Conservation (phyloP, 2,329 filamentous ascomycete species). For the Talaromyces funiculosus region DNA sequence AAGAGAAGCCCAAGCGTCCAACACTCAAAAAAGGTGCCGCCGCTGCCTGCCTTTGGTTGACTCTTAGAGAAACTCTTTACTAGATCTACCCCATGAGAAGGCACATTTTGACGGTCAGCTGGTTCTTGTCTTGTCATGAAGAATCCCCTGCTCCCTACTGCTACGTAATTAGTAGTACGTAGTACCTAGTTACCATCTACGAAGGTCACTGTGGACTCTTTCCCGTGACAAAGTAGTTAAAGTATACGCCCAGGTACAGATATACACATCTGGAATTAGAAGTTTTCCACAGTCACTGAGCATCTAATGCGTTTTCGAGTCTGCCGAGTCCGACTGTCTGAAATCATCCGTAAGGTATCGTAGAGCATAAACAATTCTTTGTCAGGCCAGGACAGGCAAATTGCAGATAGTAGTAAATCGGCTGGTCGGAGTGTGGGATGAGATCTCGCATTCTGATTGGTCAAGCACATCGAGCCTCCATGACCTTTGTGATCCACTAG, state of each 20-base stretch:
- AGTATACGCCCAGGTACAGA: too few relatives aligned
- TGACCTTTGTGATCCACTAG: neutral
- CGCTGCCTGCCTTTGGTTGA: neutral
- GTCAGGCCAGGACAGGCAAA: neutral
- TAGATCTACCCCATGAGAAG: neutral
- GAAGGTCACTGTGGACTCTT: neutral
- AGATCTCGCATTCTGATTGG: neutral
- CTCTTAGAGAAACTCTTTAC: neutral
- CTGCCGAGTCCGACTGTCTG: too few relatives aligned
- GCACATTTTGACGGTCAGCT: neutral
- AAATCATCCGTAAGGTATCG: too few relatives aligned
- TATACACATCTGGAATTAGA: too few relatives aligned
- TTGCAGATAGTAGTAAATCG: neutral
- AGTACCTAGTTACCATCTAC: neutral
- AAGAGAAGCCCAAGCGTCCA: neutral
- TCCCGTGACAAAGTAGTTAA: too few relatives aligned
- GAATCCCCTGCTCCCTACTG: neutral
- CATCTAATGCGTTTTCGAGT: too few relatives aligned
- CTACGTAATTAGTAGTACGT: too few relatives aligned
- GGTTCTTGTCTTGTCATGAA: neutral
- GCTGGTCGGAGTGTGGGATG: neutral
- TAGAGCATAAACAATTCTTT: neutral
- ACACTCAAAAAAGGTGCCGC: neutral
- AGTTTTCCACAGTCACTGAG: too few relatives aligned
- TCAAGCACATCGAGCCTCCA: neutral